These are phyloP conservation scores for Naematelia aurantialba DNA, from an alignment of 768 basidiomycete genomes.

Conservation along the genomic window DNA sequence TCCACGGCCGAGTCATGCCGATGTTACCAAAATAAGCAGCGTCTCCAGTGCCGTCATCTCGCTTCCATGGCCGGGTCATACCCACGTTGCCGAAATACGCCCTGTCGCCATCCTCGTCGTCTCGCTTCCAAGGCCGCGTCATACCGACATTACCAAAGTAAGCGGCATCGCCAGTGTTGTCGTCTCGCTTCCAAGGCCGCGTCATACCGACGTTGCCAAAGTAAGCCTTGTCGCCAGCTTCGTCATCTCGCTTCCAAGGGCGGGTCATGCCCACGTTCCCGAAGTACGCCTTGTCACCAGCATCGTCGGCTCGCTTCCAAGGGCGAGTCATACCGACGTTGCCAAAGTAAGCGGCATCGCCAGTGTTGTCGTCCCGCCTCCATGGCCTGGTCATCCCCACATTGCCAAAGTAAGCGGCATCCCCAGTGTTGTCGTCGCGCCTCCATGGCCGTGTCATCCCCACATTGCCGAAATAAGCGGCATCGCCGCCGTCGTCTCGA, in stretches of 20 bases:
- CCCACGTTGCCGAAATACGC: background rate
- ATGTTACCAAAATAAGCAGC: background rate
- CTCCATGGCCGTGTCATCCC: conserved; percentile 1
- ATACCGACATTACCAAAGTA: background rate
- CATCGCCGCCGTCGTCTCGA: background rate
- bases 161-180: background rate
- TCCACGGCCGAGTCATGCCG: background rate
- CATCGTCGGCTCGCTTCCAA: background rate
- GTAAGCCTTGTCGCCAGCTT: background rate
- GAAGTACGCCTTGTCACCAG: background rate
- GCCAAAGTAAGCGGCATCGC: conserved; percentile 1
- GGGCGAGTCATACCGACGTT: background rate
- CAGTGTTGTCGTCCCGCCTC: conserved; percentile 1
- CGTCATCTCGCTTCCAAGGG: conserved; percentile 3
- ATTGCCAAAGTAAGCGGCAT: background rate
- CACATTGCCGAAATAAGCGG: background rate
- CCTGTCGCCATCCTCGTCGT: conserved; percentile 1
- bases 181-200: conserved; percentile 8
- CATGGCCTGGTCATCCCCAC: no score
- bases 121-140: conserved; percentile 9
- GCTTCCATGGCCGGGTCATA: background rate
- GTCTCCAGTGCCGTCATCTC: conserved; percentile 5
- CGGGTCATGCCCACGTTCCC: background rate
- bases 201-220: background rate
- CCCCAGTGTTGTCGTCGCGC: conserved; percentile 4